phyloP scores from a whole-genome alignment of 768 basidiomycete species.

The Thelephora ganbajun region DNA sequence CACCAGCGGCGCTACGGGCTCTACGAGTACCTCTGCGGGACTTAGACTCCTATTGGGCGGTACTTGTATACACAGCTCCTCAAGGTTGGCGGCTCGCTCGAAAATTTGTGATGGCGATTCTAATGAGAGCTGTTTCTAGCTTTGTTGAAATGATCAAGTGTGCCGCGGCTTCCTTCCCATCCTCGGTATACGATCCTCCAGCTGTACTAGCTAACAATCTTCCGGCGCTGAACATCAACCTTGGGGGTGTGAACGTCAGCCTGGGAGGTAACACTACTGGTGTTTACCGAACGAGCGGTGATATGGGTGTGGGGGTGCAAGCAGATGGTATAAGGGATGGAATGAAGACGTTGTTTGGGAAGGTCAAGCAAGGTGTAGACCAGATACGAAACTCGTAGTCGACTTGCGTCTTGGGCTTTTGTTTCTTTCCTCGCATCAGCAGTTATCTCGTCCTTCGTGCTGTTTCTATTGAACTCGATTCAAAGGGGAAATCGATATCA shows the following conservation, averaged over 20 bases:
- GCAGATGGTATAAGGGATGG: slow-evolving; percentile 86
- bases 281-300: slow-evolving; percentile 70
- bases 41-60: slow-evolving; percentile 82
- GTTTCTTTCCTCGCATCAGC: no score
- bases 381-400: slow-evolving; percentile 24
- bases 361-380: slow-evolving; percentile 79
- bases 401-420: no score
- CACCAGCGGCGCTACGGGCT: slow-evolving; percentile 17
- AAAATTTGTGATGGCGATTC: neutral
- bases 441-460: no score
- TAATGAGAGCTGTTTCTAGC: slow-evolving; percentile 23
- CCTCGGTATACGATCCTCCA: slow-evolving; percentile 59
- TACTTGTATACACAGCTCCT: slow-evolving; percentile 90
- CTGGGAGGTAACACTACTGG: slow-evolving; percentile 82
- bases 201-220: slow-evolving; percentile 60
- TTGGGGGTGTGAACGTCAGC: slow-evolving; percentile 85
- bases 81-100: slow-evolving; percentile 36
- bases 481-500: no score
- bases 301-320: slow-evolving; percentile 52
- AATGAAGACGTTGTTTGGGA: slow-evolving; percentile 74
- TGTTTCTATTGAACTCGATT: no score
- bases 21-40: slow-evolving; percentile 31
- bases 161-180: slow-evolving; percentile 47
- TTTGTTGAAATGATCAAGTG: slow-evolving; percentile 83
- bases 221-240: slow-evolving; percentile 79